These are phyloP conservation scores for Plasmodium knowlesi DNA, from an alignment of 169 alveolate genomes.

Conservation along the genomic window DNA sequence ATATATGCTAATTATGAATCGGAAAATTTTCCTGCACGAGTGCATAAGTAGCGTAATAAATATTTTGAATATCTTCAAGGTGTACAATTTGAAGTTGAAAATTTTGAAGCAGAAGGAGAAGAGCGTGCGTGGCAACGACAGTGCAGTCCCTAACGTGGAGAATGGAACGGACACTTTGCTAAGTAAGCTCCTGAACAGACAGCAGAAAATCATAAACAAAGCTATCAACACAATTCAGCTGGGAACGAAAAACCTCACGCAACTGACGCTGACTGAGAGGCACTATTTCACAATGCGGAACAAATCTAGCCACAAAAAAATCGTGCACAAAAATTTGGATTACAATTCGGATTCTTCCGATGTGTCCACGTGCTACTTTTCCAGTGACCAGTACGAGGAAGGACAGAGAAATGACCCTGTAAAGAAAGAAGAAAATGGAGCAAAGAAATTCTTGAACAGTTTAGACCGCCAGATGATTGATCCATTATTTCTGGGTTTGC, in stretches of 20 bases:
- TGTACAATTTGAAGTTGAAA: constrained; percentile 66
- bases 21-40: constrained; percentile 69
- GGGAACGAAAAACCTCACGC: constrained; percentile 66
- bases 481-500: not conserved
- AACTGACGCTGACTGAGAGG: constrained; percentile 66
- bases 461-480: not conserved
- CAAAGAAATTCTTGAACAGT: not conserved
- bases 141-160: not conserved
- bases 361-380: constrained; percentile 65
- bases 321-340: constrained; percentile 31
- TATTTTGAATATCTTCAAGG: constrained; percentile 65
- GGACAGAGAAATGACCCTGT: not conserved
- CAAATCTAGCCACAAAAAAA: constrained; percentile 23
- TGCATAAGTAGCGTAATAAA: constrained; percentile 64
- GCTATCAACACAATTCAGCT: constrained; percentile 64
- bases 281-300: constrained; percentile 62
- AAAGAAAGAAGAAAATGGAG: not conserved
- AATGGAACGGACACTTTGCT: not conserved
- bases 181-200: constrained; percentile 23
- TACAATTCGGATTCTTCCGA: constrained; percentile 68
- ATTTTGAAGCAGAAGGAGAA: constrained; percentile 68
- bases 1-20: constrained; percentile 71
- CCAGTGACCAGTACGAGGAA: constrained; percentile 41
- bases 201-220: constrained; percentile 66
- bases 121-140: not conserved